Percentiles rank a stretch among this genome's conserved stretches.
phyloP scores from a whole-genome alignment of 768 basidiomycete genomes.

The Mycena maculata region DNA sequence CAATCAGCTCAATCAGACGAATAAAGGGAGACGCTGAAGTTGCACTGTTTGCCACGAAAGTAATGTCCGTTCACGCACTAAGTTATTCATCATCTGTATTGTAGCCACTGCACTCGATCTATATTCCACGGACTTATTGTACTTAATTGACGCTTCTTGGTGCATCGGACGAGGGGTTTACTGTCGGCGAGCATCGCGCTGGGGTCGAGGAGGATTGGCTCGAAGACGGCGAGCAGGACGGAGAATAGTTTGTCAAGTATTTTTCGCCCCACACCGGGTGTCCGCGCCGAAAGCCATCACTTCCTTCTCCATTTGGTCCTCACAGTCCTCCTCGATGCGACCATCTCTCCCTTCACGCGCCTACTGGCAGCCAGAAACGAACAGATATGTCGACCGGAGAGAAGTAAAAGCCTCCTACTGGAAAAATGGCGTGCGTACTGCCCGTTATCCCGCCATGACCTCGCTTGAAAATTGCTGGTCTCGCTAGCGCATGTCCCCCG shows the following conservation, averaged over 20 bases:
- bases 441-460: neutral
- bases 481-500: slow-evolving; percentile 84
- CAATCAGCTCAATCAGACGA: slow-evolving; percentile 65
- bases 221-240: too few species aligned
- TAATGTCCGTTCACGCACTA: slow-evolving; percentile 19
- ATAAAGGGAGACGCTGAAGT: slow-evolving; percentile 53
- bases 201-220: too few species aligned
- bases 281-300: too few species aligned
- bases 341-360: slow-evolving; percentile 33
- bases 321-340: too few species aligned
- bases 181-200: too few species aligned
- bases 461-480: neutral
- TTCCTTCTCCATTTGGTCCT: too few species aligned
- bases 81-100: slow-evolving; percentile 33
- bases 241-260: too few species aligned
- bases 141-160: too few species aligned
- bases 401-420: slow-evolving; percentile 33
- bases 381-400: slow-evolving; percentile 27
- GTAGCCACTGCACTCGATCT: slow-evolving; percentile 30
- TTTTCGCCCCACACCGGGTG: too few species aligned
- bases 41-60: slow-evolving; percentile 13
- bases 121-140: slow-evolving; percentile 23
- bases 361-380: slow-evolving; percentile 40
- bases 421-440: slow-evolving; percentile 30
- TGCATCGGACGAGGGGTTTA: too few species aligned